Conservation (phyloP, 176 grass and related monocot species). For the Microstegium vimineum region DNA sequence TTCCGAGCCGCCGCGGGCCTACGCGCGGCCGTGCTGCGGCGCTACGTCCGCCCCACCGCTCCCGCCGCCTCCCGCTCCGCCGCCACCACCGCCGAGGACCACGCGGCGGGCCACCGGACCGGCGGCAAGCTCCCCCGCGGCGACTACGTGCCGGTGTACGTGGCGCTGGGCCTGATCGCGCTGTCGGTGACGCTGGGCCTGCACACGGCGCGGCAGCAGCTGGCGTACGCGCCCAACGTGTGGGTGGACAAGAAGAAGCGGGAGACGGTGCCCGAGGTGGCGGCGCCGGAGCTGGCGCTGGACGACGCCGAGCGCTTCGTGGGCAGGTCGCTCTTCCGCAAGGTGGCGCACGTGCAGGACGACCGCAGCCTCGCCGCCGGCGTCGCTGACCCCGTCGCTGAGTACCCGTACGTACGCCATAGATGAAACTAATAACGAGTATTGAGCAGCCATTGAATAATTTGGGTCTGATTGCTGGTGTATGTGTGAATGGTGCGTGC, state of each 20-base stretch:
- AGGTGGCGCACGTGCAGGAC: slow-evolving; percentile 69
- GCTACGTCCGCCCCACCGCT: neutral
- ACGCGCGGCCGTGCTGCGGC: too few species aligned
- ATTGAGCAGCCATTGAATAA: too few species aligned
- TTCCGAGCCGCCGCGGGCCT: slow-evolving; percentile 9
- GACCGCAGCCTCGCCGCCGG: slow-evolving; percentile 41
- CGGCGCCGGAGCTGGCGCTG: slow-evolving; percentile 46
- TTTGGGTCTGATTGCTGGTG: too few species aligned
- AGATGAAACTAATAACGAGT: too few species aligned
- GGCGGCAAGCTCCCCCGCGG: slow-evolving; percentile 17
- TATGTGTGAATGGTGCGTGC: too few species aligned
- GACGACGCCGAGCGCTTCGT: slow-evolving; percentile 53
- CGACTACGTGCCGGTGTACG: slow-evolving; percentile 70
- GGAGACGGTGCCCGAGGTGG: slow-evolving; percentile 68
- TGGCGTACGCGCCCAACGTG: slow-evolving; percentile 76
- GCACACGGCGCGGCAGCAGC: slow-evolving; percentile 62
- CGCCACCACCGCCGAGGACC: slow-evolving; percentile 5
- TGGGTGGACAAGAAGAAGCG: slow-evolving; percentile 84
- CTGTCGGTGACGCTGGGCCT: slow-evolving; percentile 49
- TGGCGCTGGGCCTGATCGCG: slow-evolving; percentile 52
- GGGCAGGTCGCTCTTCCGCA: slow-evolving; percentile 55
- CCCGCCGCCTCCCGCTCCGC: neutral
- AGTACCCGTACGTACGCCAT: slow-evolving; percentile 24
- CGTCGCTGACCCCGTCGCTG: slow-evolving; percentile 43
- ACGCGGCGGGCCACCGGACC: neutral